phyloP scores from a whole-genome alignment of 441 rosid genomes.

The Populus trichocarpa region DNA sequence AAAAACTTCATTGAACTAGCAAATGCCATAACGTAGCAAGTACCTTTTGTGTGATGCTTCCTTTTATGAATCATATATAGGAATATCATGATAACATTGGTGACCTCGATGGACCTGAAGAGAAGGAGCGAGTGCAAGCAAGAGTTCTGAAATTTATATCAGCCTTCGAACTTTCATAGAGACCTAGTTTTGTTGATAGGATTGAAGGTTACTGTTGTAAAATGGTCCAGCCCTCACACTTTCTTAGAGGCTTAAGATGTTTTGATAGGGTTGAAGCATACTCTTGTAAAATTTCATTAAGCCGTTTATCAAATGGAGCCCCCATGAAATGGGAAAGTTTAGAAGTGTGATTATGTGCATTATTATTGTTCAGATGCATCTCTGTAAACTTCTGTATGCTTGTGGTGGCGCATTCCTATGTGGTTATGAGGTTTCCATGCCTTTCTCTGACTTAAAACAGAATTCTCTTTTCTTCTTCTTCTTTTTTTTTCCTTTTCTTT shows the following conservation, averaged over 20 bases:
- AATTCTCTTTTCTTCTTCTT: neutral
- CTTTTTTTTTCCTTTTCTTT: too few relatives aligned
- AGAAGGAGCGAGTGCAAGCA: slow-evolving; percentile 76
- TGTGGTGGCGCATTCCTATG: too few relatives aligned
- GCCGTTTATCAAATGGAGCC: neutral
- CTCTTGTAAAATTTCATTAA: neutral
- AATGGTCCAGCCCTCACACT: neutral
- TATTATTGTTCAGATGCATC: neutral
- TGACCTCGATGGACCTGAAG: slow-evolving; percentile 88
- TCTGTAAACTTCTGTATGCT: neutral
- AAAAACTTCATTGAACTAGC: neutral
- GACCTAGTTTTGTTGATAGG: neutral
- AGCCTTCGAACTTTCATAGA: slow-evolving; percentile 28
- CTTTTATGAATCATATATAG: slow-evolving; percentile 25
- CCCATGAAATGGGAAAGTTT: neutral
- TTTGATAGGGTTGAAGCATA: neutral
- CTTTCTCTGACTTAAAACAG: neutral
- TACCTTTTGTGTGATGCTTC: neutral
- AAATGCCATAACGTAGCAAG: neutral
- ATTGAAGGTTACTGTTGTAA: neutral
- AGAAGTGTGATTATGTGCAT: neutral
- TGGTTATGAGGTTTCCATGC: neutral
- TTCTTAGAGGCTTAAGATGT: neutral
- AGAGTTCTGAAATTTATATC: slow-evolving; percentile 74
- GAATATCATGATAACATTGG: slow-evolving; percentile 96